phyloP scores from a whole-genome alignment of 2,329 filamentous ascomycete genomes.

The Plectosphaerella plurivora region DNA sequence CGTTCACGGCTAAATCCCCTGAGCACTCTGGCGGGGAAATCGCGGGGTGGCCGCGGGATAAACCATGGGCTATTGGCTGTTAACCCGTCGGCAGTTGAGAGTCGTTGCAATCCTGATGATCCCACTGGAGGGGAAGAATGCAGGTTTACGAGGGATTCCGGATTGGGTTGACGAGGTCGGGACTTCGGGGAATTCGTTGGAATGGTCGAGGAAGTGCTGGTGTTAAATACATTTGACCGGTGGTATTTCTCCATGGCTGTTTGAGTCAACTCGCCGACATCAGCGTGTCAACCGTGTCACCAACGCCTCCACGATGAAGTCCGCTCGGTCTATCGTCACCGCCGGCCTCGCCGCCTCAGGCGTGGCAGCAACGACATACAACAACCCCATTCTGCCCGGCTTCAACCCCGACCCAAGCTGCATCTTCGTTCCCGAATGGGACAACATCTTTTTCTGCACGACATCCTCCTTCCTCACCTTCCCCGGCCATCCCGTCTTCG shows the following conservation, averaged over 20 bases:
- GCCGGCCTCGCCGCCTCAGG: neutral
- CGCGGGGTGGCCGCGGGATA: neutral
- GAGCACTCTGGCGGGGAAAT: neutral
- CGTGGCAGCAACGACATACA: slow-evolving; percentile 16
- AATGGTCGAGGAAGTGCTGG: too few species aligned
- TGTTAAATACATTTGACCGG: too few species aligned
- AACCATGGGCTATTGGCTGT: neutral
- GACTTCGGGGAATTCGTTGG: too few species aligned
- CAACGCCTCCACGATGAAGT: neutral
- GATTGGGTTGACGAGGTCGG: too few species aligned
- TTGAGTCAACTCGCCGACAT: neutral
- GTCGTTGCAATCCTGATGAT: neutral
- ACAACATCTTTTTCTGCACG: slow-evolving; percentile 45
- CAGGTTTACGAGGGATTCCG: too few species aligned
- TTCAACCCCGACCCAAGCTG: slow-evolving; percentile 46
- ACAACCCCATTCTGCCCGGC: slow-evolving; percentile 44
- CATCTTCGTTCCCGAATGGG: slow-evolving; percentile 28
- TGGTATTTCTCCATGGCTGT: neutral
- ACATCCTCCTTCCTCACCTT: slow-evolving; percentile 49
- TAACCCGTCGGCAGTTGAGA: neutral
- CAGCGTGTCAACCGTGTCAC: neutral
- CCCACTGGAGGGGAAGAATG: too few species aligned
- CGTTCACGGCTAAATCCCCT: too few species aligned
- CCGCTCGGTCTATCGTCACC: too few species aligned
- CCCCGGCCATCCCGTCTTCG: slow-evolving; percentile 48